Evolutionary conservation across 345 rosid species (phyloP).

Genomic region (Cardamine occulta): DNA sequence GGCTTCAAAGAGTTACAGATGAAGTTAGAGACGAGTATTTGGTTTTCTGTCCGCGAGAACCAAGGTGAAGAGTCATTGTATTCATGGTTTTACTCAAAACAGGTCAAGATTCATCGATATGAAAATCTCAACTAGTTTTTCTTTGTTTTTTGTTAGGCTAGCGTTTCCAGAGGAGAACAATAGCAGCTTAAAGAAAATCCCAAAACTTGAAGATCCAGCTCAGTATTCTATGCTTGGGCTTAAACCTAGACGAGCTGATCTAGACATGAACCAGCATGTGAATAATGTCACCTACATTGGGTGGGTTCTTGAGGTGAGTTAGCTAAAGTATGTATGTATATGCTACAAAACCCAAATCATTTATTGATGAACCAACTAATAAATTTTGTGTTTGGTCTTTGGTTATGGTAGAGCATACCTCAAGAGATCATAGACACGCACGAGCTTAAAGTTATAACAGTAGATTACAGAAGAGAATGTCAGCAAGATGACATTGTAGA

Average conservation of each 20-base stretch:
- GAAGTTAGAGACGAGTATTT: slow-evolving; percentile 84
- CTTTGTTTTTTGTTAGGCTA: slow-evolving; percentile 49
- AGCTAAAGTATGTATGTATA: background rate
- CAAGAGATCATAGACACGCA: slow-evolving; percentile 82
- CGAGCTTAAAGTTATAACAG: slow-evolving; percentile 79
- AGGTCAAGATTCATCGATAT: background rate
- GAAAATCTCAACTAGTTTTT: background rate
- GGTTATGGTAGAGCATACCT: slow-evolving; percentile 80
- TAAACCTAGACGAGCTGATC: slow-evolving; percentile 90
- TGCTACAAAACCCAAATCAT: background rate
- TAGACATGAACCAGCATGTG: slow-evolving; percentile 98
- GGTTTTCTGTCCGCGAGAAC: slow-evolving; percentile 74
- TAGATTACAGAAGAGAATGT: slow-evolving; percentile 91
- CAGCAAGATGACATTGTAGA: slow-evolving; percentile 83
- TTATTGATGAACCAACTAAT: slow-evolving; percentile 9
- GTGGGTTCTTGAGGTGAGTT: slow-evolving; percentile 88
- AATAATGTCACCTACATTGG: slow-evolving; percentile 89
- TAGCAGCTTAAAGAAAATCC: slow-evolving; percentile 72
- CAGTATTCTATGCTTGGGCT: slow-evolving; percentile 72
- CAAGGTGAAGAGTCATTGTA: slow-evolving; percentile 48
- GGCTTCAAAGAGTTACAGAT: slow-evolving; percentile 85
- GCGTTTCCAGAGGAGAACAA: slow-evolving; percentile 85
- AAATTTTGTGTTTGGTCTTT: background rate
- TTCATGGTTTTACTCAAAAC: slow-evolving; percentile 2
- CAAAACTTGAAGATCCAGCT: slow-evolving; percentile 78